These are phyloP conservation scores for Limonium bicolor DNA, from an alignment of 148 eudicot genomes.

Conservation along the genomic window DNA sequence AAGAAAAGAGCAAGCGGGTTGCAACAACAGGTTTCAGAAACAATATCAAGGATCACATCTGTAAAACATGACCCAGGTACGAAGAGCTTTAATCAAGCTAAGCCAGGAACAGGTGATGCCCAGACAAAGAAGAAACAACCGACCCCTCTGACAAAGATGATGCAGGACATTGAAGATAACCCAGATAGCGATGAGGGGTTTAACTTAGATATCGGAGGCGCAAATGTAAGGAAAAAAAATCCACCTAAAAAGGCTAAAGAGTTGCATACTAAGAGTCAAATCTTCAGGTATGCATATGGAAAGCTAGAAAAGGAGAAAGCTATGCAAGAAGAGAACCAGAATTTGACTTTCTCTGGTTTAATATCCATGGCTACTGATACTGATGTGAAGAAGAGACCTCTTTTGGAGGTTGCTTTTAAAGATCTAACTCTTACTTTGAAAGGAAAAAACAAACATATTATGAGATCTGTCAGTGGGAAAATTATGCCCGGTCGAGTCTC, in stretches of 20 bases:
- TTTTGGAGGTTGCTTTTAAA: conserved; percentile 59
- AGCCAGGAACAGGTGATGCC: conserved; percentile 12
- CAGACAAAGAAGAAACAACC: conserved; percentile 36
- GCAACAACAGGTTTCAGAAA: conserved; percentile 51
- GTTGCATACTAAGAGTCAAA: conserved; percentile 63
- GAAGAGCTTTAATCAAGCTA: conserved; percentile 9
- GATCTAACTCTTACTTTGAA: conserved; percentile 62
- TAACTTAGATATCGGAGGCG: conserved; percentile 44
- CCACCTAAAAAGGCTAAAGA: conserved; percentile 45
- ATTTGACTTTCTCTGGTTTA: conserved; percentile 58
- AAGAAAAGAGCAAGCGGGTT: conserved; percentile 37
- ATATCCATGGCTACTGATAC: conserved; percentile 63
- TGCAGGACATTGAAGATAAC: conserved; percentile 41
- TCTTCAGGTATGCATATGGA: conserved; percentile 78
- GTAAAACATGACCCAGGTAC: conserved; percentile 5
- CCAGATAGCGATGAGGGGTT: conserved; percentile 48
- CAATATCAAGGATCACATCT: conserved; percentile 46
- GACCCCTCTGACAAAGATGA: conserved; percentile 44
- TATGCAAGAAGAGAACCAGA: conserved; percentile 43
- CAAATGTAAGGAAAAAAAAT: conserved; percentile 33
- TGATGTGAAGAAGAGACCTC: conserved; percentile 42
- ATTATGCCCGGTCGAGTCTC: conserved; percentile 67
- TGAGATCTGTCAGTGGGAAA: conserved; percentile 59
- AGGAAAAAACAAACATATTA: conserved; percentile 48
- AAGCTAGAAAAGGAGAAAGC: conserved; percentile 85